phyloP scores from a whole-genome alignment of 352 stramenopile species.

The Phytophthora sp. region DNA sequence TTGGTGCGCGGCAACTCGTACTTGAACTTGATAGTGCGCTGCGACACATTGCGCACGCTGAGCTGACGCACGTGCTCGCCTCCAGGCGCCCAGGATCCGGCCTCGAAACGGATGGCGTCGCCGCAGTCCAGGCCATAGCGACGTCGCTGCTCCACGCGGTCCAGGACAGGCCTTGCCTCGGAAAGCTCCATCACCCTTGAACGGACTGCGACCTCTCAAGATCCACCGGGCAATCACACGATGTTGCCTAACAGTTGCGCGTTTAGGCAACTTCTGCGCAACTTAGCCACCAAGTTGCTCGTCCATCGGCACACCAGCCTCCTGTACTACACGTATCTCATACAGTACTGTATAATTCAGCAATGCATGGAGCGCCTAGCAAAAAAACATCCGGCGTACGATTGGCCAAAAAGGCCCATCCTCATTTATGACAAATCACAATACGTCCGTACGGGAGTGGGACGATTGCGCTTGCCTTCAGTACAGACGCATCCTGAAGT shows the following conservation, averaged over 20 bases:
- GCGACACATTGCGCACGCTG: slow-evolving; percentile 91
- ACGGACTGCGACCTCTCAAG: slow-evolving; percentile 26
- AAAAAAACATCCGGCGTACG: no score
- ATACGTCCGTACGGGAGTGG: slow-evolving; percentile 13
- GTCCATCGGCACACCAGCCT: no score
- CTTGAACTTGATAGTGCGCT: slow-evolving; percentile 91
- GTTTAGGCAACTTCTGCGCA: no score
- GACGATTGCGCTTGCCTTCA: slow-evolving; percentile 40
- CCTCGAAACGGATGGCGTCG: slow-evolving; percentile 88
- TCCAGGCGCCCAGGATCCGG: slow-evolving; percentile 89
- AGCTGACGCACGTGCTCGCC: slow-evolving; percentile 93
- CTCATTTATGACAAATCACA: slow-evolving; percentile 24
- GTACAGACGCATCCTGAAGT: slow-evolving; percentile 23
- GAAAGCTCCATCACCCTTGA: slow-evolving; percentile 7
- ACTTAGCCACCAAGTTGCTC: no score
- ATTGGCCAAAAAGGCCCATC: slow-evolving; percentile 17
- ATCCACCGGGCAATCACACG: no score
- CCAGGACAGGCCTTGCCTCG: slow-evolving; percentile 55
- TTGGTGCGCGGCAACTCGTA: slow-evolving; percentile 92
- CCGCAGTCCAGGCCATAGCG: slow-evolving; percentile 83
- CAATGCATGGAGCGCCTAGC: no score
- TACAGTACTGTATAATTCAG: no score
- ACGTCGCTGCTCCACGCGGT: slow-evolving; percentile 73
- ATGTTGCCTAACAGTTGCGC: no score
- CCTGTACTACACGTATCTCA: no score